Base-by-base conservation (phyloP, 202 grass and related monocot species). In the Eragrostis tef region DNA sequence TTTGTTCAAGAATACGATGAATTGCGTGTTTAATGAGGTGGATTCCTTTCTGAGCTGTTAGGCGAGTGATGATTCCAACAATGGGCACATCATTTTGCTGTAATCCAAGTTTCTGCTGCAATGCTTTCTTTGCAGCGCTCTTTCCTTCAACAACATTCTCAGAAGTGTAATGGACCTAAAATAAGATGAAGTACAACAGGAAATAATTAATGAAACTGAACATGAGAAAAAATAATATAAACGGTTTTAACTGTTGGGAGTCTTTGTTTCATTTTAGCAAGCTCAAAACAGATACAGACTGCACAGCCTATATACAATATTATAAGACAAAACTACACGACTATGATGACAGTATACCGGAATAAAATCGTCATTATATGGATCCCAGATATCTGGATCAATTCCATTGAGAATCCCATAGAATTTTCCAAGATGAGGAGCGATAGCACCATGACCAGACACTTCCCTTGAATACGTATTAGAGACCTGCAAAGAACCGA, bases 311-410 rank as follows among this genome's bases (percentile, higher is more conserved):
- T n/a, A n/a, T 58, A 57, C 6, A 26, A 58, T 20, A 71, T 45
- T n/a, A 80, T 9, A 43, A 83, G n/a, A 39, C 6, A 85, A 46
- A 80, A 36, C 8, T 46, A 73, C 44, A 48, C n/a, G 68, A n/a
- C 31, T 68, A 45, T 27, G 22, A 27, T 59, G 20, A 3, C 17
- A 72, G 24, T 71, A 14, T 93, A 98, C 94, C 80, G 92, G 94
- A 42, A 98, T 91, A 82, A 89, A 91, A 9, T 77, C 44, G 49
- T 98, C 92, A 47, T 57, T 88, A 65, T 78, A 93, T 50, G 92
- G 94, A 88, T 98, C 90, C 94, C 92, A 98, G 61, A 98, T 94
- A 89, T 98, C 88, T 54, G 70, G 94, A 92, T 98, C 94, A 49
- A 98, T 98, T 73, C 94, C 94, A 66, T 98, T 98, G 16, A 91